A percentile compares a stretch with the other conserved stretches of the same genome.
Evolutionary conservation across 306 rosid genomes (phyloP).

Genomic region (Senna siamea): DNA sequence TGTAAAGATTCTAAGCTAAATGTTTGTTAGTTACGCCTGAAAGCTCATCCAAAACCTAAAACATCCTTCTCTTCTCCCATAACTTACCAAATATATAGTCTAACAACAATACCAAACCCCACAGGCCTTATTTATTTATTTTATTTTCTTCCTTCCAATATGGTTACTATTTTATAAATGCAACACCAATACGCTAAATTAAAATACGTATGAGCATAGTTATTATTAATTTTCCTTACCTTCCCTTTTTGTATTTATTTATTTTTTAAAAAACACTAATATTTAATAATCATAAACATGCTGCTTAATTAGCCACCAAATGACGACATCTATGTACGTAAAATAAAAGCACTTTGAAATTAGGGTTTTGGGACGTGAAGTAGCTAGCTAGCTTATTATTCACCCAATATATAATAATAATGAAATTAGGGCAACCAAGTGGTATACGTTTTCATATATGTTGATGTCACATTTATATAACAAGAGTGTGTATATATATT

Average conservation of each 20-base stretch:
- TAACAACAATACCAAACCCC: slow-evolving; percentile 50
- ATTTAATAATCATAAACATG: not conserved
- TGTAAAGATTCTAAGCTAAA: slow-evolving; percentile 45
- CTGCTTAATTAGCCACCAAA: not conserved
- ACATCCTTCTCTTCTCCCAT: slow-evolving; percentile 18
- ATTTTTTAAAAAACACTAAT: not conserved
- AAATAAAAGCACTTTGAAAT: not conserved
- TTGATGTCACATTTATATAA: slow-evolving; percentile 12
- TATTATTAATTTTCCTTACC: not conserved
- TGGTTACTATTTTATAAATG: not conserved
- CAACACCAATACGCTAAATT: not conserved
- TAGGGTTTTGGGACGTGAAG: slow-evolving; percentile 21
- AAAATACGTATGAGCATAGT: too few relatives aligned
- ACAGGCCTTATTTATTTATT: slow-evolving; percentile 12
- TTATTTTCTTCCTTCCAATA: not conserved
- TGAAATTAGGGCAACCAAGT: slow-evolving; percentile 2
- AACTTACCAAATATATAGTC: slow-evolving; percentile 37
- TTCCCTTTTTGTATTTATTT: not conserved
- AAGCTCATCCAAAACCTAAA: slow-evolving; percentile 56
- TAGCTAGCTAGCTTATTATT: not conserved
- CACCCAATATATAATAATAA: slow-evolving; percentile 1
- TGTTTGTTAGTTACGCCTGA: slow-evolving; percentile 60
- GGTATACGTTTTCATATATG: slow-evolving; percentile 15
- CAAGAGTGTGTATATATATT: too few relatives aligned
- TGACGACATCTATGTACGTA: not conserved